phyloP scores from a whole-genome alignment of 805 yeast species.

The Yarrowia sp. region DNA sequence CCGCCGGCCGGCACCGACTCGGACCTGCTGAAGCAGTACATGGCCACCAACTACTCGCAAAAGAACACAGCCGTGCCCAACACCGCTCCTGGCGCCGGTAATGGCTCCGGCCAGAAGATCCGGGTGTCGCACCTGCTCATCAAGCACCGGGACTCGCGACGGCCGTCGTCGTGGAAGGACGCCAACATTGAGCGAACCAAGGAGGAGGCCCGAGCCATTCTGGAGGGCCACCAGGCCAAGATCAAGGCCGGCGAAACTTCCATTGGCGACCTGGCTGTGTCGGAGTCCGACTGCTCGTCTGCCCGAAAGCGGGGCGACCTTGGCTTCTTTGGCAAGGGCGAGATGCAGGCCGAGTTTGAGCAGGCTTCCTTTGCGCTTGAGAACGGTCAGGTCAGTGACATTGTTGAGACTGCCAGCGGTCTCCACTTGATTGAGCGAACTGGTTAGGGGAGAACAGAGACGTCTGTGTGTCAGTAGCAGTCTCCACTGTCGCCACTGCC shows the following conservation, averaged over 20 bases:
- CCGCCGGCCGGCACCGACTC: slow-evolving; percentile 85
- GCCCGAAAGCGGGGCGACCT: slow-evolving; percentile 90
- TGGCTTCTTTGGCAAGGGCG: slow-evolving; percentile 86
- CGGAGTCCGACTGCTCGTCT: slow-evolving; percentile 89
- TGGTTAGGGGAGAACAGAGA: slow-evolving; percentile 54
- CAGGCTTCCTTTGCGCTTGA: slow-evolving; percentile 81
- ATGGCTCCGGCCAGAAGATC: slow-evolving; percentile 60
- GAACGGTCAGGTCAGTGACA: slow-evolving; percentile 81
- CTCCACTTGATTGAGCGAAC: slow-evolving; percentile 87
- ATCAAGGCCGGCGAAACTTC: slow-evolving; percentile 69
- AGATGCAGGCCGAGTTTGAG: slow-evolving; percentile 96
- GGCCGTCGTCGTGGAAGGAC: slow-evolving; percentile 91
- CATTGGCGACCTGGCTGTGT: slow-evolving; percentile 73
- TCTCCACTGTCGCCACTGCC: too few relatives aligned
- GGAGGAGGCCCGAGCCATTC: slow-evolving; percentile 75
- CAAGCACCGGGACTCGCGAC: slow-evolving; percentile 82
- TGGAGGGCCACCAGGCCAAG: slow-evolving; percentile 63
- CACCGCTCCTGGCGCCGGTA: slow-evolving; percentile 40
- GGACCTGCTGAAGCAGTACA: slow-evolving; percentile 62
- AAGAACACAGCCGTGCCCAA: slow-evolving; percentile 43
- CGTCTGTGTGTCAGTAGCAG: too few relatives aligned
- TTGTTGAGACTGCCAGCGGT: slow-evolving; percentile 90
- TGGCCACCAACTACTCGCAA: slow-evolving; percentile 52
- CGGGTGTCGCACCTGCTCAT: slow-evolving; percentile 82
- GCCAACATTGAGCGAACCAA: slow-evolving; percentile 76